Conservation (phyloP, 2,329 filamentous ascomycete genomes). For the Ophioceras dolichostomum region DNA sequence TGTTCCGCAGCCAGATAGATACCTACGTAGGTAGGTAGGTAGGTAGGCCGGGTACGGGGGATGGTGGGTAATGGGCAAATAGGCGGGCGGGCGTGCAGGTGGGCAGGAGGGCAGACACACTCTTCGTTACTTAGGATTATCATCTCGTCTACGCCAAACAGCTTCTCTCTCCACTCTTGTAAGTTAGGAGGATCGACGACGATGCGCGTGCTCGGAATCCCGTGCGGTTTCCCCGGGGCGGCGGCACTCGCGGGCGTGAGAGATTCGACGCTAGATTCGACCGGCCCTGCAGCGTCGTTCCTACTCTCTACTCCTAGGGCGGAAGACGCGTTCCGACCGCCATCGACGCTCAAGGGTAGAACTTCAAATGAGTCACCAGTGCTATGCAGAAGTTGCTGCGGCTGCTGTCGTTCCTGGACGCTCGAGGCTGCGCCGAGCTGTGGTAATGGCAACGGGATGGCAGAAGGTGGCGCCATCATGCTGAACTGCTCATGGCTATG, state of each 20-base stretch:
- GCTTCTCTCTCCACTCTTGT: constrained; percentile 53
- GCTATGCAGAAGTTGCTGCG: neutral
- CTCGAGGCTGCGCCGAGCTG: neutral
- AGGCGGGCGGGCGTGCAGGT: no score
- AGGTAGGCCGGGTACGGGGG: no score
- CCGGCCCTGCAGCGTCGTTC: no score
- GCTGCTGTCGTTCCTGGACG: neutral
- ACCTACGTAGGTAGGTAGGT: no score
- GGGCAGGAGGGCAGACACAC: constrained; percentile 30
- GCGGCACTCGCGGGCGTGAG: neutral
- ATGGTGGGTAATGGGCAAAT: no score
- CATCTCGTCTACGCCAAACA: constrained; percentile 65
- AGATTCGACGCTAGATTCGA: no score
- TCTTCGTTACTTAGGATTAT: constrained; percentile 64
- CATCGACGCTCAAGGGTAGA: no score
- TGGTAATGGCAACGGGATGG: neutral
- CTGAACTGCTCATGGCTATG: no score
- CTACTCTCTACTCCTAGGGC: no score
- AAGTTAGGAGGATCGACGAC: constrained; percentile 57
- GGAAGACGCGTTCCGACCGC: neutral
- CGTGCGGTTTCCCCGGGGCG: neutral
- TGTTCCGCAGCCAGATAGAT: constrained; percentile 1
- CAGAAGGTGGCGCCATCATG: no score
- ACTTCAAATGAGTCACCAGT: no score
- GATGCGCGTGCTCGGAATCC: constrained; percentile 42